Conservation (phyloP, 495 filamentous ascomycete genomes). For the Penicillium antarcticum region DNA sequence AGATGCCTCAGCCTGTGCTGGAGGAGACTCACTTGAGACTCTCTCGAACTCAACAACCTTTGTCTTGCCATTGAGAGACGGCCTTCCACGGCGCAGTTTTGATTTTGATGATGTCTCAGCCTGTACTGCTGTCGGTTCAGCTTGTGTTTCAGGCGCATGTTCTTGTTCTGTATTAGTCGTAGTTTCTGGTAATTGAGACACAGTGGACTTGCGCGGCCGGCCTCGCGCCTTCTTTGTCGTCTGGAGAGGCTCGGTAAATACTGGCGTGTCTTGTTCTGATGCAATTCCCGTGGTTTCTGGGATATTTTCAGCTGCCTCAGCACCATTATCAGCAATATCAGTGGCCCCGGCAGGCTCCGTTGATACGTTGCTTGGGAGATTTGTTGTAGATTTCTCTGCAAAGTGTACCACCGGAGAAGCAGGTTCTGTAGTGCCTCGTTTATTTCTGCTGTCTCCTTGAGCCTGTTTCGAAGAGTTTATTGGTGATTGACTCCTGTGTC, state of each 20-base stretch:
- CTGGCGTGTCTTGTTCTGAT: not conserved
- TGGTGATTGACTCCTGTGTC: conserved; percentile 18
- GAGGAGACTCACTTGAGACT: not conserved
- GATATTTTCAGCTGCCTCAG: not conserved
- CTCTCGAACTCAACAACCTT: not conserved
- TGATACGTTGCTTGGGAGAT: not conserved
- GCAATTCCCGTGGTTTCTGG: not conserved
- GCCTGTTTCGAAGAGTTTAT: not conserved
- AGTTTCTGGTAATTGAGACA: not conserved
- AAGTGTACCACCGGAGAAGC: not conserved
- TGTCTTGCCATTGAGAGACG: not conserved
- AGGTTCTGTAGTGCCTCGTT: not conserved
- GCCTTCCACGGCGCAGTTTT: conserved; percentile 11
- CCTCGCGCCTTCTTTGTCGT: conserved; percentile 1
- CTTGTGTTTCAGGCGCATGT: not conserved
- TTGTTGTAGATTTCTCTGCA: not conserved
- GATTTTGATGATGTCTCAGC: not conserved
- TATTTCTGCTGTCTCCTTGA: not conserved
- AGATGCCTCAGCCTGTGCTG: conserved; percentile 3
- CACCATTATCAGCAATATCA: not conserved
- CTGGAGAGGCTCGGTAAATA: not conserved
- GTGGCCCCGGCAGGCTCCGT: not conserved
- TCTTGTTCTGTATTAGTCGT: not conserved
- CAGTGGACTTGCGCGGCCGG: not conserved
- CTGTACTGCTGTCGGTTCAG: not conserved